Percentiles rank a stretch among this genome's conserved stretches.
Evolutionary conservation across 805 yeast genomes (phyloP).

Genomic region (Candida arabinofermentans): DNA sequence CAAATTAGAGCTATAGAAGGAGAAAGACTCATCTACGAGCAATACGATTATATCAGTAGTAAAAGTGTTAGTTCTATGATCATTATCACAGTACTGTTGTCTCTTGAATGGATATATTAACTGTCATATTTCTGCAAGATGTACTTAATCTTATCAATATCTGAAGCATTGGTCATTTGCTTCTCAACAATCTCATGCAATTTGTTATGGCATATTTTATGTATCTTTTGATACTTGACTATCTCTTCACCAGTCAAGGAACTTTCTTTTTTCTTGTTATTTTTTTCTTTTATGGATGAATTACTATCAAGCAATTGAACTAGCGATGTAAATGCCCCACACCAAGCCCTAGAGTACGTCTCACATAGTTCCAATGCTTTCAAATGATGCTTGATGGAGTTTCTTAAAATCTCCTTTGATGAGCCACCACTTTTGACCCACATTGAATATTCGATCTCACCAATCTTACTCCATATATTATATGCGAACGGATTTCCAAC

Average conservation of each 20-base stretch:
- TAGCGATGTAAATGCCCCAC: constrained; percentile 25
- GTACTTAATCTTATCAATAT: constrained; percentile 36
- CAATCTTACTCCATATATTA: constrained; percentile 59
- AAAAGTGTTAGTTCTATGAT: no score
- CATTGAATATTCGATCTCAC: constrained; percentile 39
- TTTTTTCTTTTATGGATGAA: constrained; percentile 2
- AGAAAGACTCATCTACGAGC: no score
- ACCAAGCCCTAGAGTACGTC: constrained; percentile 56
- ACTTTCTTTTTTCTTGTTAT: background rate
- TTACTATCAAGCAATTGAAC: constrained; percentile 1
- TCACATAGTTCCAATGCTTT: constrained; percentile 78
- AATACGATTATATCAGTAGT: no score
- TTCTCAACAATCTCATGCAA: constrained; percentile 33
- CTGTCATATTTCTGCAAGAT: constrained; percentile 10
- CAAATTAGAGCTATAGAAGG: no score
- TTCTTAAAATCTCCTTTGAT: constrained; percentile 10
- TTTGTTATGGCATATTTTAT: constrained; percentile 33
- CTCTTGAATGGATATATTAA: no score
- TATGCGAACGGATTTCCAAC: constrained; percentile 67
- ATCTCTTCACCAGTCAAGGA: constrained; percentile 12
- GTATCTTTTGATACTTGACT: constrained; percentile 28
- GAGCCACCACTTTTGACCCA: constrained; percentile 2
- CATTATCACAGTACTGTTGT: no score
- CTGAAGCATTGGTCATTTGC: constrained; percentile 26
- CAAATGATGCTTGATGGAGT: constrained; percentile 45